Conservation (phyloP, 2,329 filamentous ascomycete genomes). For the Periconia sp. region DNA sequence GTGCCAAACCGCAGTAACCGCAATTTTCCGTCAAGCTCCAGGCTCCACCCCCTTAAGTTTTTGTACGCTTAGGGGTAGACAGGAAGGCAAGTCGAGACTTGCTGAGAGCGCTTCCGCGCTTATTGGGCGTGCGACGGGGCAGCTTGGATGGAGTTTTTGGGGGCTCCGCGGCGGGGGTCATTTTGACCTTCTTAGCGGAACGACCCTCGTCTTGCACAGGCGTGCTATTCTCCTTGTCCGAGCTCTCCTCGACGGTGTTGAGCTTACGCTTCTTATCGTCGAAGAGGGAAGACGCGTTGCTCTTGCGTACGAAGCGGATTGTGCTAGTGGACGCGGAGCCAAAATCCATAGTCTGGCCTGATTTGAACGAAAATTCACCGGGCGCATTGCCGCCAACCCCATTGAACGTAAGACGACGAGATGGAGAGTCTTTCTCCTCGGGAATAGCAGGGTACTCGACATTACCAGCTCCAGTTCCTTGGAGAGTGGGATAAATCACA, state of each 20-base stretch:
- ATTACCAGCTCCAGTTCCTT: slow-evolving; percentile 7
- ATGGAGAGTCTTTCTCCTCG: slow-evolving; percentile 28
- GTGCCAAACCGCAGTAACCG: no score
- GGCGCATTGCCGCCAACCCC: slow-evolving; percentile 31
- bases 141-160: slow-evolving; percentile 38
- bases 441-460: slow-evolving; percentile 44
- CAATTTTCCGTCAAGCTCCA: no score
- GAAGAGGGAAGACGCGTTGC: slow-evolving; percentile 38
- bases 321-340: slow-evolving; percentile 40
- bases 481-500: slow-evolving; percentile 33
- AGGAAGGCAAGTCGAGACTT: slow-evolving; percentile 42
- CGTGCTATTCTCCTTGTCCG: slow-evolving; percentile 49
- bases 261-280: slow-evolving; percentile 50
- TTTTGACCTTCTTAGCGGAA: slow-evolving; percentile 38
- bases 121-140: slow-evolving; percentile 31
- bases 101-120: slow-evolving; percentile 34
- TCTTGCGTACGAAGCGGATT: slow-evolving; percentile 49
- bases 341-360: slow-evolving; percentile 49
- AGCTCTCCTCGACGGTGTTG: slow-evolving; percentile 36
- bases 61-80: slow-evolving; percentile 42
- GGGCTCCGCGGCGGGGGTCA: slow-evolving; percentile 16
- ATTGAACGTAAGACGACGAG: slow-evolving; percentile 40
- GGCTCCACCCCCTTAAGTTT: slow-evolving; percentile 14
- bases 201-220: slow-evolving; percentile 29
- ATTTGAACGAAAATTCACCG: slow-evolving; percentile 53